phyloP scores from a whole-genome alignment of 208 protist species.

The Leptomonas seymouri region DNA sequence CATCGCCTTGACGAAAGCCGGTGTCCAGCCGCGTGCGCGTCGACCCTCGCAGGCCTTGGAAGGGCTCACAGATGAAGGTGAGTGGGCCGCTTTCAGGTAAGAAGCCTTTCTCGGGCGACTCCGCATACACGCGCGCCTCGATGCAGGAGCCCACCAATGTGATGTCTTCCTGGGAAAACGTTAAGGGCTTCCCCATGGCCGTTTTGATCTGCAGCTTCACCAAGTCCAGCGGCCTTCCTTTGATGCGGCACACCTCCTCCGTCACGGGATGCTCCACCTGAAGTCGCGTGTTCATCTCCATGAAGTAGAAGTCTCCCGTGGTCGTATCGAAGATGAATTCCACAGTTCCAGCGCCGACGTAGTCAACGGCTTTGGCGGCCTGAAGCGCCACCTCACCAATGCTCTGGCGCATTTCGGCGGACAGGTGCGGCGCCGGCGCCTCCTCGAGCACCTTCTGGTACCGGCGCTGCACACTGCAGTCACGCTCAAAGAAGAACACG shows the following conservation, averaged over 20 bases:
- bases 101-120: slow-evolving; percentile 91
- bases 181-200: slow-evolving; percentile 65
- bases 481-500: slow-evolving; percentile 95
- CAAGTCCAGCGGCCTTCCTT: slow-evolving; percentile 80
- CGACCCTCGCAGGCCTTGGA: slow-evolving; percentile 36
- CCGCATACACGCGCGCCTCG: slow-evolving; percentile 96
- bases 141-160: slow-evolving; percentile 78
- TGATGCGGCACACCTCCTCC: slow-evolving; percentile 90
- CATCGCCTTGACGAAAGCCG: slow-evolving; percentile 73
- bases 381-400: slow-evolving; percentile 87
- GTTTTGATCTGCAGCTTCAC: slow-evolving; percentile 94
- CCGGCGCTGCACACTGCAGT: slow-evolving; percentile 95
- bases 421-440: slow-evolving; percentile 77
- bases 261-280: slow-evolving; percentile 97
- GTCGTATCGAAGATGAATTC: slow-evolving; percentile 97
- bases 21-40: slow-evolving; percentile 76
- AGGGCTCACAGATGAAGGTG: slow-evolving; percentile 34
- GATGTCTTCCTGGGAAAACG: slow-evolving; percentile 84
- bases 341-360: slow-evolving; percentile 97
- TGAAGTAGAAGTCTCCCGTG: slow-evolving; percentile 95
- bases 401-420: slow-evolving; percentile 45
- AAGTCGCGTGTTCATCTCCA: slow-evolving; percentile 99
- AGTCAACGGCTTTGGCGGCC: slow-evolving; percentile 87
- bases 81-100: slow-evolving; percentile 65
- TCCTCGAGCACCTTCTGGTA: slow-evolving; percentile 97